Evolutionary conservation across 1,139 yeast species (phyloP).

Genomic region (Candida anutae): DNA sequence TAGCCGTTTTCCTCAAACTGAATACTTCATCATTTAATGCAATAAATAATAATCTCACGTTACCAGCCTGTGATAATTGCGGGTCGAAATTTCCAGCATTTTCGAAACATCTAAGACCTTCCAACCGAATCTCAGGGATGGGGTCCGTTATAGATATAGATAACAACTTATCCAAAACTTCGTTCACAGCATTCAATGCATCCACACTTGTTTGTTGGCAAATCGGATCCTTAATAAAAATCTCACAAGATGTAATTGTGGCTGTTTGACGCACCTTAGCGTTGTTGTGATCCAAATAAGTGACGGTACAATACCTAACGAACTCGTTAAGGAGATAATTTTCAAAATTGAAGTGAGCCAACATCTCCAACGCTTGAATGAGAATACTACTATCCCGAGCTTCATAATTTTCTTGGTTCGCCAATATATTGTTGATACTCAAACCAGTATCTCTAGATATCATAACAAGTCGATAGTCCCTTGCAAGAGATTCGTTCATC

Average conservation of each 20-base stretch:
- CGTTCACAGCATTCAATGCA: conserved; percentile 78
- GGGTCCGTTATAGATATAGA: conserved; percentile 91
- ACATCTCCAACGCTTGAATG: conserved; percentile 63
- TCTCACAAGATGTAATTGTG: conserved; percentile 71
- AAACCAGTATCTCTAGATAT: conserved; percentile 56
- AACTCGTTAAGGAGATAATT: conserved; percentile 77
- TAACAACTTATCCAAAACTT: conserved; percentile 72
- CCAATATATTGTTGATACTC: conserved; percentile 28
- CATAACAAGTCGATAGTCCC: conserved; percentile 70
- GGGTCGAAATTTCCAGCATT: conserved; percentile 73
- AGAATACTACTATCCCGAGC: conserved; percentile 46
- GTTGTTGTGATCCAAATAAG: conserved; percentile 73
- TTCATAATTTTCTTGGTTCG: conserved; percentile 33
- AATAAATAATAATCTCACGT: conserved; percentile 75
- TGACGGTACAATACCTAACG: conserved; percentile 73
- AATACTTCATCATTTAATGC: conserved; percentile 90
- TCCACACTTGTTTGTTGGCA: conserved; percentile 80
- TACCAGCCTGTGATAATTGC: conserved; percentile 89
- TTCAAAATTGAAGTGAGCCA: conserved; percentile 67
- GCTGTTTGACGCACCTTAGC: conserved; percentile 79
- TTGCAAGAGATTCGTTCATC: conserved; percentile 62
- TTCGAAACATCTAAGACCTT: conserved; percentile 61
- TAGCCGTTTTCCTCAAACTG: conserved; percentile 73
- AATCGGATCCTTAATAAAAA: conserved; percentile 78
- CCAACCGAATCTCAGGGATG: conserved; percentile 70